Conservation (phyloP, 192 early-diverging fungal species). For the Podila clonocystis region DNA sequence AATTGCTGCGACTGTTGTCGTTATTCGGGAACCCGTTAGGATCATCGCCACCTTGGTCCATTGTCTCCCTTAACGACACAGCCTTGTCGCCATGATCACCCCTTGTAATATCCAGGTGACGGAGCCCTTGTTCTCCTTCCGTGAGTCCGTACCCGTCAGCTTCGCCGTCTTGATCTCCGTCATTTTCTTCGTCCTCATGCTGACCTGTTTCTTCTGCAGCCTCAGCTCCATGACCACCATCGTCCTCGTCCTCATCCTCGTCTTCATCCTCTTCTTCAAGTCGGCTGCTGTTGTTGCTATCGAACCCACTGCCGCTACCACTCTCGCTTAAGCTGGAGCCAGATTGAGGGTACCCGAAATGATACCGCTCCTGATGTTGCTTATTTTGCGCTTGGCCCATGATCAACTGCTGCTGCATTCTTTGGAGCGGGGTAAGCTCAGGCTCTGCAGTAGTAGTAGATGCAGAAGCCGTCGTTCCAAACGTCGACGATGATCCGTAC, state of each 20-base stretch:
- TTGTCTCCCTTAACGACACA: not conserved
- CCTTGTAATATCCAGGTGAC: not conserved
- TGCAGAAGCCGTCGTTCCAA: not conserved
- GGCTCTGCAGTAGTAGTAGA: not conserved
- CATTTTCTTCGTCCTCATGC: not conserved
- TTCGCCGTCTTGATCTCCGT: not conserved
- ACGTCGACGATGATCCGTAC: not conserved
- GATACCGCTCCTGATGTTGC: conserved; percentile 14
- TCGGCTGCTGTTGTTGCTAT: conserved; percentile 36
- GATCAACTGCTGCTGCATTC: conserved; percentile 37
- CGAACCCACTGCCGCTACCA: conserved; percentile 11
- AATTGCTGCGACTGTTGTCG: not conserved
- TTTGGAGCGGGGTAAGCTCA: conserved; percentile 31
- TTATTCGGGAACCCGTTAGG: not conserved
- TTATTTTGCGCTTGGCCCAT: conserved; percentile 15
- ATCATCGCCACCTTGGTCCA: not conserved
- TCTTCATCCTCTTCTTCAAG: conserved; percentile 26
- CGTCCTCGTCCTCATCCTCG: not conserved
- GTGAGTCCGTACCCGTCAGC: not conserved
- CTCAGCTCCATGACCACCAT: not conserved
- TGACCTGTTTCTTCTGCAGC: not conserved
- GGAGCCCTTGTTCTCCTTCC: not conserved
- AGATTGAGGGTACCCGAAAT: conserved; percentile 37
- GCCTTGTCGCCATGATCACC: not conserved
- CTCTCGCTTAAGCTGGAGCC: conserved; percentile 11